Evolutionary conservation across 352 stramenopile species (phyloP).

Genomic region (Pilasporangium apinafurcum): DNA sequence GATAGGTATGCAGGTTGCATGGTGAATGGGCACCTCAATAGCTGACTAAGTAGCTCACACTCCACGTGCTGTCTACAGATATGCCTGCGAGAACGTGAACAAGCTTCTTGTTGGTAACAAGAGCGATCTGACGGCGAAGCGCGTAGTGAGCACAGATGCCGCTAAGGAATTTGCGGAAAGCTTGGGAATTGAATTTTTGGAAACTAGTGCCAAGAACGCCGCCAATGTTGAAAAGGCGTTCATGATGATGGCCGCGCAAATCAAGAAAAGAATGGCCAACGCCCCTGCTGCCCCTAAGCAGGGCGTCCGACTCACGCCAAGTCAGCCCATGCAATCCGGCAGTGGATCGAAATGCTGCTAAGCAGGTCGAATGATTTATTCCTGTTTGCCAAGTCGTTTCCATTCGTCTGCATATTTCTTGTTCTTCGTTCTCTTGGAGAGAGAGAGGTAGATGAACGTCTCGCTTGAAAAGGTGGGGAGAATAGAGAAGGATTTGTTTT

Average conservation of each 20-base stretch:
- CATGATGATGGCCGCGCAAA: constrained; percentile 91
- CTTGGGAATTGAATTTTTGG: constrained; percentile 83
- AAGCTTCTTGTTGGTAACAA: constrained; percentile 99
- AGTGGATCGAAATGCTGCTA: constrained; percentile 82
- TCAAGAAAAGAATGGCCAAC: constrained; percentile 90
- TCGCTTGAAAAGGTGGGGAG: too few species aligned
- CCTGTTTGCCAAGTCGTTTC: too few species aligned
- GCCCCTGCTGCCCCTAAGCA: constrained; percentile 66
- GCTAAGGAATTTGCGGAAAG: constrained; percentile 90
- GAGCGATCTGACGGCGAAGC: constrained; percentile 93
- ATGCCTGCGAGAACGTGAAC: constrained; percentile 95
- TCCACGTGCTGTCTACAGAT: constrained; percentile 40
- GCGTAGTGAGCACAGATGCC: constrained; percentile 91
- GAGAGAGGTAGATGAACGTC: too few species aligned
- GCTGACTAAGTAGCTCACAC: background rate
- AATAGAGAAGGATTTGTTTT: too few species aligned
- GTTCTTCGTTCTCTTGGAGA: too few species aligned
- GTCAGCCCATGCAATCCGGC: constrained; percentile 59
- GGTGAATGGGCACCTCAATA: background rate
- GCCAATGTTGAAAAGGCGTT: constrained; percentile 90
- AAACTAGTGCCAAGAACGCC: constrained; percentile 87
- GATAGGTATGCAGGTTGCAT: constrained; percentile 35
- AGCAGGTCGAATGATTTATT: constrained; percentile 37
- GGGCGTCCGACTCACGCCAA: constrained; percentile 53
- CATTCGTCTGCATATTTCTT: too few species aligned